phyloP scores from a whole-genome alignment of 2,329 filamentous ascomycete species.

The Ascochyta pisi region DNA sequence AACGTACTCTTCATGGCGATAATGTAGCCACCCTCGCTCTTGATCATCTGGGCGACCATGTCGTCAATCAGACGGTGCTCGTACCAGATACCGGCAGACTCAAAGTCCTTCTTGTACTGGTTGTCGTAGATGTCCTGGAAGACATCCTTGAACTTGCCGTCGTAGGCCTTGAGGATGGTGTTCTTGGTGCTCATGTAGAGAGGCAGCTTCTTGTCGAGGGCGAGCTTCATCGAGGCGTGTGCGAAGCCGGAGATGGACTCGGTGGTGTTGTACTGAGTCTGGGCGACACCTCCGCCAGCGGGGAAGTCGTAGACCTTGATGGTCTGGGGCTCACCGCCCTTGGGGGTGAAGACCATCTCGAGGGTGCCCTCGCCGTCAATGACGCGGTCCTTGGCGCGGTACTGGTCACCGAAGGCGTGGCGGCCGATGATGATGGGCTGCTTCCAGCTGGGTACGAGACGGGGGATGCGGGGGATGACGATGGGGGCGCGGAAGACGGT shows the following conservation, averaged over 20 bases:
- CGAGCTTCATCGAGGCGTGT: constrained; percentile 95
- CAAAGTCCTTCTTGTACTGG: constrained; percentile 86
- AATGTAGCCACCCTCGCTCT: constrained; percentile 94
- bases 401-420: constrained; percentile 98
- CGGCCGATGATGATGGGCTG: constrained; percentile 99
- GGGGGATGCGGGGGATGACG: constrained; percentile 90
- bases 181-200: constrained; percentile 99
- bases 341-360: constrained; percentile 92
- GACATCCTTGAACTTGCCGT: constrained; percentile 98
- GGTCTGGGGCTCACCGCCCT: constrained; percentile 78
- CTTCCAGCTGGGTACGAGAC: constrained; percentile 96
- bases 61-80: constrained; percentile 99
- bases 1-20: constrained; percentile 92
- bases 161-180: constrained; percentile 99
- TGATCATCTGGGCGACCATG: constrained; percentile 99
- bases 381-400: constrained; percentile 92
- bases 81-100: constrained; percentile 95
- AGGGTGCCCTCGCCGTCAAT: constrained; percentile 84
- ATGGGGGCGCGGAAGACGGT: constrained; percentile 99
- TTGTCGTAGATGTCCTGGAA: constrained; percentile 96
- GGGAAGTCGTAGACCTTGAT: constrained; percentile 93
- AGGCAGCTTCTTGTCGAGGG: constrained; percentile 84
- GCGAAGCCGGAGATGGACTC: constrained; percentile 95
- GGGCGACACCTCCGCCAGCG: constrained; percentile 82
- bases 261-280: constrained; percentile 98